These are phyloP conservation scores for Actinomortierella ambigua DNA, from an alignment of 371 early-diverging fungal genomes.

Conservation along the genomic window DNA sequence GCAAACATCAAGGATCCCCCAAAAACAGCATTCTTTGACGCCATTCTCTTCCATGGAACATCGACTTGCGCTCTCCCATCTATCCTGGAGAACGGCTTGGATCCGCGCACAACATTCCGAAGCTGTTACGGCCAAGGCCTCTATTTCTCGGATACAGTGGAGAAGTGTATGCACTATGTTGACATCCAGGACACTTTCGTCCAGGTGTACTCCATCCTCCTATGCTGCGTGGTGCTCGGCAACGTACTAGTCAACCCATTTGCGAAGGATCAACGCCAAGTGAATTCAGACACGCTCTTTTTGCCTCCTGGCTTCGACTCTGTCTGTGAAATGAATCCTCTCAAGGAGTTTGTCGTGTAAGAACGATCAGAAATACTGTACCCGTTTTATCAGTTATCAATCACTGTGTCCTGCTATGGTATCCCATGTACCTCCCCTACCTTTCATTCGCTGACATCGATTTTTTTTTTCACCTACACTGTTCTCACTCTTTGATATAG, in stretches of 20 bases:
- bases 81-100: slow-evolving; percentile 32
- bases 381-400: too few species aligned
- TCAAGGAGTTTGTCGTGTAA: slow-evolving; percentile 45
- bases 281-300: slow-evolving; percentile 12
- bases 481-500: slow-evolving; percentile 11
- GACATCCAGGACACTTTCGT: slow-evolving; percentile 22
- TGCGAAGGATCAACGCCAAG: slow-evolving; percentile 7
- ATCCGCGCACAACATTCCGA: slow-evolving; percentile 31
- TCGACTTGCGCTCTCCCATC: slow-evolving; percentile 10
- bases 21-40: slow-evolving; percentile 9
- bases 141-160: slow-evolving; percentile 40
- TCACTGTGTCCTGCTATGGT: too few species aligned
- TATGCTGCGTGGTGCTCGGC: slow-evolving; percentile 38
- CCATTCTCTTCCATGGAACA: slow-evolving; percentile 39
- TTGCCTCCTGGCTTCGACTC: slow-evolving; percentile 29
- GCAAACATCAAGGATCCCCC: too few species aligned
- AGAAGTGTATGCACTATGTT: slow-evolving; percentile 43
- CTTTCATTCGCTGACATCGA: too few species aligned
- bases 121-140: slow-evolving; percentile 35
- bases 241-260: slow-evolving; percentile 26
- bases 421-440: too few species aligned
- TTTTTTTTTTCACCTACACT: neutral
- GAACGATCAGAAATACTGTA: too few species aligned
- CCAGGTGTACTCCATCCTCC: slow-evolving; percentile 31
- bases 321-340: slow-evolving; percentile 21